Percentiles rank a stretch among this genome's conserved stretches.
Conservation (phyloP, 2,329 filamentous ascomycete genomes). For the Talaromyces sp. region DNA sequence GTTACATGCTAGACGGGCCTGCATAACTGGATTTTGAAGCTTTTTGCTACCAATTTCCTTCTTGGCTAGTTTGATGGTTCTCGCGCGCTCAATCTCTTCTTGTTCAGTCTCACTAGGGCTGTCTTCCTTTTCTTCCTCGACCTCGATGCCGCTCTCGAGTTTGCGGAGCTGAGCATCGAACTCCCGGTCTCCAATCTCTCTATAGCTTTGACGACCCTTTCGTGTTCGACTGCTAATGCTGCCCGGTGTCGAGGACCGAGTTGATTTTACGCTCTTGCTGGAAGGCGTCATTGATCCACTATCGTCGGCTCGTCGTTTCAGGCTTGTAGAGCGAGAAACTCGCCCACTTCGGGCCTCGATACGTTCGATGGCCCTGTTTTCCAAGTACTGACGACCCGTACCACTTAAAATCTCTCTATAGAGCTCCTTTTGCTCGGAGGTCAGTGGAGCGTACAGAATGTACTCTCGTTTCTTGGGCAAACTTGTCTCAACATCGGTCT, state of each 20-base stretch:
- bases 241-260: conserved; percentile 70
- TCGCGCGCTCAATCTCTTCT: conserved; percentile 55
- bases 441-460: conserved; percentile 89
- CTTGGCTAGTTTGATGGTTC: conserved; percentile 57
- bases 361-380: conserved; percentile 51
- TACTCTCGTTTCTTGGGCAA: conserved; percentile 98
- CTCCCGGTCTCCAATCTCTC: conserved; percentile 74
- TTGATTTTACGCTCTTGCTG: conserved; percentile 74
- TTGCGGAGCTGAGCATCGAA: conserved; percentile 70
- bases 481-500: conserved; percentile 85
- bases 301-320: conserved; percentile 57
- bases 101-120: conserved; percentile 48
- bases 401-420: conserved; percentile 84
- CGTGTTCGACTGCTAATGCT: conserved; percentile 52
- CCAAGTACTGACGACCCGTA: conserved; percentile 56
- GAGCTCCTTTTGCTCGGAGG: conserved; percentile 82
- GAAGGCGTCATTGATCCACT: conserved; percentile 47
- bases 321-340: conserved; percentile 43
- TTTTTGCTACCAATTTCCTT: conserved; percentile 89
- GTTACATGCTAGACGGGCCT: conserved; percentile 88
- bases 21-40: conserved; percentile 87
- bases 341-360: conserved; percentile 40
- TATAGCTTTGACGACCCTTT: conserved; percentile 57
- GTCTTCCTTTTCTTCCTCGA: conserved; percentile 48
- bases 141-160: conserved; percentile 55